Evolutionary conservation across 345 rosid genomes (phyloP), one percentile per base, ranked within the genome.

Genomic region (Gossypium herbaceum): DNA sequence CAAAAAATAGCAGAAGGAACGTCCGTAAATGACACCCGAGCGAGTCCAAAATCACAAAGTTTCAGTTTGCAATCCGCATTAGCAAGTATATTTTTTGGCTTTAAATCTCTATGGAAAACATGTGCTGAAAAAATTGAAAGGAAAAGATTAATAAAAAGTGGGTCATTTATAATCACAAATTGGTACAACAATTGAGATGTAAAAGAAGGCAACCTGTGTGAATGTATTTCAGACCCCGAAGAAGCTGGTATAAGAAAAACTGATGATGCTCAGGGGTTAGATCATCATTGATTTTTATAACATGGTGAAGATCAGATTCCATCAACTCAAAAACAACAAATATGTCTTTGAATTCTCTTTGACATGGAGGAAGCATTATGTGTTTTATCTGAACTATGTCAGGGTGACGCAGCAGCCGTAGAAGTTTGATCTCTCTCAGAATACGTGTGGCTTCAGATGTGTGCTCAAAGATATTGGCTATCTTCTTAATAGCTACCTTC

Each of bases 211-310:
- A 75, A 95, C 99, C 98, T 83, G 97, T 80, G 83, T 95, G 98
- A 80, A 95, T 90, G 82, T 85, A 95, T 81, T 95, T 93, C 27
- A 95, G 88, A 84, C 88, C 93, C 76, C 98, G 91, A 81, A 93
- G 98, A 88, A 95, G 96, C 89, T 95, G 99, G 84, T 95, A 95
- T 84, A 93, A 84, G 90, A 95, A 95, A 85, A 93, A 95, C 60
- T 91, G 94, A 86, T 93, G 98, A 80, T 95, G 99, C 44, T 86
- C 91, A 81, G 97, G 96, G 73, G 88, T 87, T 70, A 95, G 91
- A 85, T 95, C 97, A 20, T 91, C 88, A 82, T 95, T 95, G 79
- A 88, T 81, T 87, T 89, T 90, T 45, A 93, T 88, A 34, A 95
- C 99, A 75, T 87, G 93, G 77, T 95, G 96, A 74, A 95, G 99